Base-by-base conservation (phyloP, 2,329 filamentous ascomycete species). In the Neopestalotiopsis clavispora region DNA sequence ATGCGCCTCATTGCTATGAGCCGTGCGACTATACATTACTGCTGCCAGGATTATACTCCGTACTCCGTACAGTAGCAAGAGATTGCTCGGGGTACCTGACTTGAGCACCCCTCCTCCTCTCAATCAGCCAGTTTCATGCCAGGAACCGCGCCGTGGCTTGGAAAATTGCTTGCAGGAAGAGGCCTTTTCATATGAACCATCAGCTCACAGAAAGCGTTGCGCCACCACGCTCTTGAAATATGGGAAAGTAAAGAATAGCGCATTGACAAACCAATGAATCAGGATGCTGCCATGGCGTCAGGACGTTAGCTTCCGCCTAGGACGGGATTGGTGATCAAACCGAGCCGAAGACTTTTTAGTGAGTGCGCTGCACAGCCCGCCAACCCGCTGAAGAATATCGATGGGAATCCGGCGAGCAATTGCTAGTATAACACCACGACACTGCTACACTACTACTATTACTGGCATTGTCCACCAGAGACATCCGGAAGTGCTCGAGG, bases 301-400 rank as follows among this genome's bases (percentile, higher is more conserved):
- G 5, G 61, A 17, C 7, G 61, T 40, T 64, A 64, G 61, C 61
- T 64, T 64, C 42, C 42, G 61, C 61, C 40, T 64, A 52, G n/a
- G 61, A 28, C 38, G 40, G 61, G 61, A 61, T 57, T 71, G 72
- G 69, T 70, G 71, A 74, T 74, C 70, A 74, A 72, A 74, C 72
- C 67, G 65, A 52, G 70, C 57, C 67, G 58, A 67, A 66, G 68
- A 57, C 59, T 9, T 52, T 57, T 40, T 45, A 42, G 66, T 45
- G 40, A 52, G 20, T 52, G 45, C 45, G 20, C 64, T 68, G 70
- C 71, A 72, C 59, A 72, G 72, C 69, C 71, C 70, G 68, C 59
- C 59, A 72, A 71, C 69, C 71, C 70, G 68, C 59, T 20, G 30
- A 34, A 13, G 57, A 59, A 23, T 30, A 30, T 59, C 57, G 30